These are phyloP conservation scores for Neoarthrinium moseri DNA, from an alignment of 2,329 filamentous ascomycete species.

Conservation along the genomic window DNA sequence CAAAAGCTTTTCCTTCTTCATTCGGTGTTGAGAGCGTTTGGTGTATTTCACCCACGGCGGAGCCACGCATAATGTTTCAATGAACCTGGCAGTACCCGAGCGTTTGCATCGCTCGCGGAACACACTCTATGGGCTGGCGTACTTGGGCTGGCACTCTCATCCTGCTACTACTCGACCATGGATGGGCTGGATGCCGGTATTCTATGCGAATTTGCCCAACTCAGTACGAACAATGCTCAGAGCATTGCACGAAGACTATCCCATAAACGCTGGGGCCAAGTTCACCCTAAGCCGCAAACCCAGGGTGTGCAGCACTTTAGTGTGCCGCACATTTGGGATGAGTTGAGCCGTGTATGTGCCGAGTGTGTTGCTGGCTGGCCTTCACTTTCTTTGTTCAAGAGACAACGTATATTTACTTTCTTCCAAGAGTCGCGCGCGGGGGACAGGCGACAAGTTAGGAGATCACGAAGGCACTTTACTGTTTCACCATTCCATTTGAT, in stretches of 20 bases:
- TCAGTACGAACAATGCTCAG: not conserved
- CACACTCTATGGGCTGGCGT: slow-evolving; percentile 4
- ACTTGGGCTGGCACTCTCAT: slow-evolving; percentile 5
- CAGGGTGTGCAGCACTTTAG: not conserved
- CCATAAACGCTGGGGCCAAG: not conserved
- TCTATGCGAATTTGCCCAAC: not conserved
- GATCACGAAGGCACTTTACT: slow-evolving; percentile 9
- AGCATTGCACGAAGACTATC: not conserved
- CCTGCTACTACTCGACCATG: not conserved
- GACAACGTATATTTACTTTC: not conserved
- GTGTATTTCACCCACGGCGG: slow-evolving; percentile 19
- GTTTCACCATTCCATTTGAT: slow-evolving; percentile 1
- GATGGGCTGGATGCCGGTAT: not conserved
- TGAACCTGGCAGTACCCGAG: slow-evolving; percentile 22
- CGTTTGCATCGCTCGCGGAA: slow-evolving; percentile 3
- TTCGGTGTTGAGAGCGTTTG: slow-evolving; percentile 28
- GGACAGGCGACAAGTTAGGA: slow-evolving; percentile 7
- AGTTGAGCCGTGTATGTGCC: not conserved
- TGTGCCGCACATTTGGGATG: not conserved
- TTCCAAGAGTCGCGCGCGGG: not conserved
- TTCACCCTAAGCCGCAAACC: not conserved
- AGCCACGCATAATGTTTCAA: slow-evolving; percentile 29
- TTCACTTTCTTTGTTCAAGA: slow-evolving; percentile 1
- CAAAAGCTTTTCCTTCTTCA: slow-evolving; percentile 18
- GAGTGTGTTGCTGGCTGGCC: slow-evolving; percentile 7